Evolutionary conservation across 306 rosid genomes (phyloP), one percentile per base, ranked within the genome.

Genomic region (Vigna unguiculata): DNA sequence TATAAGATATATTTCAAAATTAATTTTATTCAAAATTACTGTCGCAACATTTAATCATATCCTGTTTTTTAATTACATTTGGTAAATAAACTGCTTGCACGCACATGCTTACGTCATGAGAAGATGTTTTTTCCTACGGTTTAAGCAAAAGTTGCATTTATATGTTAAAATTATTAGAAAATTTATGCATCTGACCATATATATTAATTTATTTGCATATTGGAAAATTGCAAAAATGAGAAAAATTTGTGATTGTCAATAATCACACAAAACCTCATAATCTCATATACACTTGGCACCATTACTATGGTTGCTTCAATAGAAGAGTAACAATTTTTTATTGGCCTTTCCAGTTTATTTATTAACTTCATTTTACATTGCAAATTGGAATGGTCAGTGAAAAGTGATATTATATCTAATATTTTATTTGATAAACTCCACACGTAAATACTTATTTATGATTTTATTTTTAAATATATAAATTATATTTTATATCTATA

Each of bases 71-170:
- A n/a, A n/a, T n/a, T n/a, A n/a, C n/a, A n/a, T n/a, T n/a, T n/a
- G n/a, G n/a, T n/a, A n/a, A n/a, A 16, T 48, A 16, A 48, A 48
- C 16, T 48, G 6, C 1, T 3, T 20, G 1, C 14, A 55, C 13
- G 12, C 6, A 2, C 6, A 11, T 6, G 8, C n/a, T 52, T 14
- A 16, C 67, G 21, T 17, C 48, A 54, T 43, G 17, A n/a, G n/a
- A 38, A 55, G 61, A 6, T 25, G 22, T 8, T 71, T 47, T 47
- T 54, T 24, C 38, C 38, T 82, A 54, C 24, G 61, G 36, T 65
- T 77, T 77, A 77, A 77, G 78, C 71, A 55, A 65, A 46, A 62
- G 12, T 22, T 22, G 19, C 77, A 32, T 54, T 71, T 47, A 53
- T 43, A 53, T 36, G 22, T 25, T 65, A 25, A 38, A 49, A 59